Evolutionary conservation across 441 rosid species (phyloP).

Genomic region (Gossypium trilobum): DNA sequence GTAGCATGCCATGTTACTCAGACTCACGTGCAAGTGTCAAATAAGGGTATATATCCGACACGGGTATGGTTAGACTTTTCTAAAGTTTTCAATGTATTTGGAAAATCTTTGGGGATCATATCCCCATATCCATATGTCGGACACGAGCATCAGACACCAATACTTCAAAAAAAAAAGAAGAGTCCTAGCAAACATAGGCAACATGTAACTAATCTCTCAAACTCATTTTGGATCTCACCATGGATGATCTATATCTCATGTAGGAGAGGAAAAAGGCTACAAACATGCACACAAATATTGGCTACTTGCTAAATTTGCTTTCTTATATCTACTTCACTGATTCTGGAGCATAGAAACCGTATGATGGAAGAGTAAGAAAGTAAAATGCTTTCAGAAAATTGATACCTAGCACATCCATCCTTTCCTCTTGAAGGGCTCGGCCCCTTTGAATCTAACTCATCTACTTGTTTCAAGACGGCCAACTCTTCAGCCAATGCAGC

Average conservation of each 20-base stretch:
- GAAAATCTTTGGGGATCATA: too few relatives aligned
- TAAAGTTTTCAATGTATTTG: too few relatives aligned
- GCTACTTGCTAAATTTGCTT: background rate
- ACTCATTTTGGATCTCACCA: background rate
- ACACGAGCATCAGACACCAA: too few relatives aligned
- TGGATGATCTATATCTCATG: background rate
- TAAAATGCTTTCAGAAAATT: slow-evolving; percentile 4
- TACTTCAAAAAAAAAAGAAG: too few relatives aligned
- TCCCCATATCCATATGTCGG: too few relatives aligned
- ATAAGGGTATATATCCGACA: too few relatives aligned
- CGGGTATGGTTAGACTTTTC: too few relatives aligned
- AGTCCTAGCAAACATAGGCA: too few relatives aligned
- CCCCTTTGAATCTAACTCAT: slow-evolving; percentile 84
- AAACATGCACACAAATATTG: background rate
- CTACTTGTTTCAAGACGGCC: slow-evolving; percentile 79
- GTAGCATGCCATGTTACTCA: too few relatives aligned
- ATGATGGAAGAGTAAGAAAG: background rate
- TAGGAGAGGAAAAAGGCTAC: background rate
- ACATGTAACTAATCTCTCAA: background rate
- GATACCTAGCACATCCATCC: slow-evolving; percentile 84
- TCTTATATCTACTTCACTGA: background rate
- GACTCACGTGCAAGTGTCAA: too few relatives aligned
- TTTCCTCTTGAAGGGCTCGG: slow-evolving; percentile 88
- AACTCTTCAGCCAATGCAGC: slow-evolving; percentile 92
- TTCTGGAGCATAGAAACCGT: background rate